Conservation (phyloP, 2,329 filamentous ascomycete genomes). For the Sarocladiaceae sp. region DNA sequence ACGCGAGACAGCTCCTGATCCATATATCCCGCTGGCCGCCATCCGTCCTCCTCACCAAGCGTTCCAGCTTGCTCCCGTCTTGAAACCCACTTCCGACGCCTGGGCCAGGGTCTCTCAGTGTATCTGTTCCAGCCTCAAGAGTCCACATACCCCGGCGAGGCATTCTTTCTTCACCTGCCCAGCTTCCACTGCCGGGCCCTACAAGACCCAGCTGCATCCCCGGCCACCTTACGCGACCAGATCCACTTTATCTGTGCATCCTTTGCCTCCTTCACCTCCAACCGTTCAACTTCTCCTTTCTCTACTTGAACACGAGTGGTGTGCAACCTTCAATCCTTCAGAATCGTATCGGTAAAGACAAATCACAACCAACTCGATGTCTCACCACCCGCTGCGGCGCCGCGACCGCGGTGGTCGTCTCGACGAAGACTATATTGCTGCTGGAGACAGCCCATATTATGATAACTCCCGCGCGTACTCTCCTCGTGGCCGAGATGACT, state of each 20-base stretch:
- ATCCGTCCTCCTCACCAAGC: background rate
- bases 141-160: too few species aligned
- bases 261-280: background rate
- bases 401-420: conserved; percentile 19
- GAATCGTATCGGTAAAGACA: background rate
- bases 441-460: conserved; percentile 14
- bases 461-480: conserved; percentile 14
- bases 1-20: conserved; percentile 7
- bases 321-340: too few species aligned
- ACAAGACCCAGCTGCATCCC: background rate
- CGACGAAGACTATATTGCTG: conserved; percentile 20
- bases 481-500: conserved; percentile 17
- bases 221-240: background rate
- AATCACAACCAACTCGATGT: conserved; percentile 15
- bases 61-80: conserved; percentile 6
- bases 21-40: conserved; percentile 4
- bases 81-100: conserved; percentile 4
- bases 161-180: too few species aligned
- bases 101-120: too few species aligned
- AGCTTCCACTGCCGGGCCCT: background rate
- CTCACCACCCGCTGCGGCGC: conserved; percentile 19
- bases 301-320: too few species aligned
- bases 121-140: too few species aligned
- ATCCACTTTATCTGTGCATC: conserved; percentile 3
- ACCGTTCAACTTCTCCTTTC: background rate